A percentile compares a stretch with the other conserved stretches of the same genome.
Evolutionary conservation across 148 eudicot genomes (phyloP).

Genomic region (Cornus kousa): DNA sequence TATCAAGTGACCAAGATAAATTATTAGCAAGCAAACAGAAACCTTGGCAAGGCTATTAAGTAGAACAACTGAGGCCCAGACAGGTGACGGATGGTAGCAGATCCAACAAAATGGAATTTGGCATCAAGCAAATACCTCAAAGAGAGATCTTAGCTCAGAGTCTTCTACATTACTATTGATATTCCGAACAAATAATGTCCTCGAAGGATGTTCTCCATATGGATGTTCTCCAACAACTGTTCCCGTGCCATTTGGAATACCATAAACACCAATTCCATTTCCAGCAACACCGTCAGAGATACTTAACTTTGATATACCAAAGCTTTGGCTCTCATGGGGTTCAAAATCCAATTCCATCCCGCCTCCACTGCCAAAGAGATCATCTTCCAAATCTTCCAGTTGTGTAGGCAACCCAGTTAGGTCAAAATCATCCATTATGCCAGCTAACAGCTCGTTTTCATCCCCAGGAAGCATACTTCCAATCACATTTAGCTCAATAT

Average conservation of each 20-base stretch:
- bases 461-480: slow-evolving; percentile 52
- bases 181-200: slow-evolving; percentile 58
- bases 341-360: slow-evolving; percentile 54
- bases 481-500: slow-evolving; percentile 24
- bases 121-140: slow-evolving; percentile 36
- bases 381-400: slow-evolving; percentile 59
- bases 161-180: slow-evolving; percentile 63
- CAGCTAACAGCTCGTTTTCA: slow-evolving; percentile 54
- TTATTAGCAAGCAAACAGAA: neutral
- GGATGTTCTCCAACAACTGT: slow-evolving; percentile 58
- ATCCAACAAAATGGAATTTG: neutral
- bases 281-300: slow-evolving; percentile 32
- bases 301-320: slow-evolving; percentile 34
- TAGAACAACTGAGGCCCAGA: neutral
- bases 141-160: slow-evolving; percentile 45
- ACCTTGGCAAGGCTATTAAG: neutral
- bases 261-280: slow-evolving; percentile 28
- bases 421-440: slow-evolving; percentile 54
- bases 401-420: slow-evolving; percentile 50
- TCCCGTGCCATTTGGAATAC: slow-evolving; percentile 33
- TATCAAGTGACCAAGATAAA: slow-evolving; percentile 1
- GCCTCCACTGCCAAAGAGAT: slow-evolving; percentile 57
- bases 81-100: neutral
- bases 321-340: slow-evolving; percentile 23
- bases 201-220: slow-evolving; percentile 63